phyloP scores from a whole-genome alignment of 331 rosid species.

The Quercus tomentella region DNA sequence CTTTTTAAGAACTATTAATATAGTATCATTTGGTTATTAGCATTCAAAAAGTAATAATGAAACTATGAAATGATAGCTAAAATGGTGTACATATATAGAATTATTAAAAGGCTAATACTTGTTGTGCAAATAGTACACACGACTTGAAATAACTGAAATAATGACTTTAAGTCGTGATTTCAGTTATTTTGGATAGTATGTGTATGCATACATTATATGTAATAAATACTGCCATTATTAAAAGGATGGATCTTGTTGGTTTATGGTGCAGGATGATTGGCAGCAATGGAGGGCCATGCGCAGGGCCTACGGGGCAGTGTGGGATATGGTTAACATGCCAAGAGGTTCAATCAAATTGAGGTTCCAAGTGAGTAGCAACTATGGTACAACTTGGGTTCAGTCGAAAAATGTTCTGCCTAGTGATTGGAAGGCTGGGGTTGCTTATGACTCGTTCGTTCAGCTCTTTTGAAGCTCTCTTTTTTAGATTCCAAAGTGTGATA shows the following conservation, averaged over 20 bases:
- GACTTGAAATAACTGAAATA: no score
- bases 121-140: no score
- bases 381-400: conserved; percentile 43
- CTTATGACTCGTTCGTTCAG: conserved; percentile 50
- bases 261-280: conserved; percentile 43
- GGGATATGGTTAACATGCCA: conserved; percentile 57
- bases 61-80: no score
- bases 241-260: not conserved
- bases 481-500: no score
- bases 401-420: conserved; percentile 42
- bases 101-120: no score
- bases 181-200: no score
- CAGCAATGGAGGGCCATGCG: conserved; percentile 65
- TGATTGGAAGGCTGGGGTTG: conserved; percentile 60
- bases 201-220: no score
- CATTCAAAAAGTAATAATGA: no score
- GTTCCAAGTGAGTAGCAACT: conserved; percentile 51
- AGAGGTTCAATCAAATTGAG: conserved; percentile 43
- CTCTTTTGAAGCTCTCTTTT: conserved; percentile 21
- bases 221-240: no score
- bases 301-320: conserved; percentile 62
- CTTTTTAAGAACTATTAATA: no score
- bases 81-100: not conserved
- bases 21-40: no score
- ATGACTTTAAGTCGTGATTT: no score